Evolutionary conservation across 2,329 filamentous ascomycete genomes (phyloP), one percentile per base, ranked within the genome.

Genomic region (Fusarium tuaranense): DNA sequence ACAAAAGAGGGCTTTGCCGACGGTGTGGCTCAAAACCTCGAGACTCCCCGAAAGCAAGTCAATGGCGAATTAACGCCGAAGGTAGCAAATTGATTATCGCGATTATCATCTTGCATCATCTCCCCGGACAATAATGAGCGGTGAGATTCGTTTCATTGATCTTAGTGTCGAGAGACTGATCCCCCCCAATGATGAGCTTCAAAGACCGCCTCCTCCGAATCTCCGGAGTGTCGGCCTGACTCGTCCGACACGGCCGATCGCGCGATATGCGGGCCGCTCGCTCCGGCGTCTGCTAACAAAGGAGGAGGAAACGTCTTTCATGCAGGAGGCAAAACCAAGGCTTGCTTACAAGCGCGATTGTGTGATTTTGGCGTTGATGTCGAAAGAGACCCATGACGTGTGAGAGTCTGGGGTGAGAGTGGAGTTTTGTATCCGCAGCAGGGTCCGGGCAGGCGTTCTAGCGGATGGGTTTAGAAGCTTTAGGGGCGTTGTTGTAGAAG

Each of bases 281-380:
- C 73, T 67, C 75, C 62, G 58, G 36, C 27, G 38, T 20, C 44
- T 51, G 10, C 38, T 27, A 27, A 46, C 12, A 53, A 53, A 18
- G 65, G 61, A 59, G 44, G 22, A 32, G 13, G 44, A 32, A 63
- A 25, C 41, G 16, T 53, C 18, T 57, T 38, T 25, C 63, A 46
- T 48, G 55, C 53, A 68, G n/a, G 25, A 61, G 64, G 41, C 58
- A 51, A 51, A 30, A 30, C 48, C 25, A 13, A 30, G 48, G 12
- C 18, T 20, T 55, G 57, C 58, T 38, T 58, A 58, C 46, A 58
- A 67, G 55, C 55, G 59, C 59, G 53, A 78, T 78, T 78, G 77
- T 78, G 77, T 78, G 73, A 78, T 78, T 78, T 78, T 78, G 74
- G 76, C 69, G 72, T 70, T 64, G 51, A 78, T 78, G 76, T 78